These are phyloP conservation scores for Neurospora hispaniola DNA, from an alignment of 495 filamentous ascomycete genomes.

Conservation along the genomic window DNA sequence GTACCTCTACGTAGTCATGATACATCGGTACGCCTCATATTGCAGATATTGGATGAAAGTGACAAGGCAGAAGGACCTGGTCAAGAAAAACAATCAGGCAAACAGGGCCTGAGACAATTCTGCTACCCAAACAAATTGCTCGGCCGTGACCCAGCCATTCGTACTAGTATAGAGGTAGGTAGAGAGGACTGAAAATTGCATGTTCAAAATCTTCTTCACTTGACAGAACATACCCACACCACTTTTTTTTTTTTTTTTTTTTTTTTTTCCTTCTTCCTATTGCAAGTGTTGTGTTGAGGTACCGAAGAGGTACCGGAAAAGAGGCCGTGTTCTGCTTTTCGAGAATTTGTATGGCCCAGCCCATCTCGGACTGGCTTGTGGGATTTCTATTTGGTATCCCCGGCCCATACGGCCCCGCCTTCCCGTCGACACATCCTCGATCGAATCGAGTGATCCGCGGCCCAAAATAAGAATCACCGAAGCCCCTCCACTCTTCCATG, in stretches of 20 bases:
- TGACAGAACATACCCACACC: neutral
- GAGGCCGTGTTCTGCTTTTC: neutral
- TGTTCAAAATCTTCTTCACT: neutral
- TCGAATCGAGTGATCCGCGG: conserved; percentile 8
- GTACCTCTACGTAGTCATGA: too few species aligned
- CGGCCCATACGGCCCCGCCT: conserved; percentile 2
- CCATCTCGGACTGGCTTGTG: neutral
- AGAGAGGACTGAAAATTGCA: neutral
- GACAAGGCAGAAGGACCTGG: neutral
- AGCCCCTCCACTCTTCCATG: conserved; percentile 12
- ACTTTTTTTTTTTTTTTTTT: neutral
- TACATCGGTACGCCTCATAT: neutral
- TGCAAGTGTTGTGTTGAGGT: neutral
- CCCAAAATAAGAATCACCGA: conserved; percentile 9
- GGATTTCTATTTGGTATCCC: neutral
- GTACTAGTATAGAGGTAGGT: neutral
- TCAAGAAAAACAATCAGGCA: neutral
- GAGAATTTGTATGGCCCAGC: neutral
- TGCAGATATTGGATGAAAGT: neutral
- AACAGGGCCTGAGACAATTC: neutral
- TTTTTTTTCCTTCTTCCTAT: too few species aligned
- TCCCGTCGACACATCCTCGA: conserved; percentile 1
- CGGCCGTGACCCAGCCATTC: neutral
- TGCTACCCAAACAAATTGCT: neutral
- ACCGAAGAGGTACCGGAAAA: neutral